Base-by-base conservation (phyloP, 352 stramenopile species). In the Blastocystis hominis region DNA sequence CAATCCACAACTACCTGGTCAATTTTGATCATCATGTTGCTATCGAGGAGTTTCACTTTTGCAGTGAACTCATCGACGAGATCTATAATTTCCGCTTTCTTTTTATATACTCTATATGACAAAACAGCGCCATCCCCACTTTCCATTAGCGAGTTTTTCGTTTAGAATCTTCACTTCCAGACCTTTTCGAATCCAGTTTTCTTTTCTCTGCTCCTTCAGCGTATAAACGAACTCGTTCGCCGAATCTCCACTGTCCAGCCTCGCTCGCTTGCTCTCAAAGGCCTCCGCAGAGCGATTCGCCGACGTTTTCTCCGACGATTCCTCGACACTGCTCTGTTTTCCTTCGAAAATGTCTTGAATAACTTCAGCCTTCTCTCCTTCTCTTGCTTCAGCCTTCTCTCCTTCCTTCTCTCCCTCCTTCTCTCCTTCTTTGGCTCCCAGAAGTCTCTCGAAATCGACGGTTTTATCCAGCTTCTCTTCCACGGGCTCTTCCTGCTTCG, bases 91-190 rank as follows among this genome's bases (percentile, higher is more conserved):
- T 91, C 88, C 1, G 89, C 92, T 86, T 94, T 94, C 69, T 90
- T 90, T 88, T 92, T 93, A 88, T 93, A 93, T 62, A 69, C 24
- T 30, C 24, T 30, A 30, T 30, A 30, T 30, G 24, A 30, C 24
- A 30, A 30, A 30, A 30, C 24, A 30, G 24, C 24, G 24, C 24
- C 24, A 30, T 30, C 24, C 24, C 24, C 24, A 17, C 81, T 91
- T 89, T 36, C 95, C 94, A 20, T 92, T 91, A 1, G 91, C 93
- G 2, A 97, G 89, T 47, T 93, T 94, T 90, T 97, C 96, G 88
- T 96, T 96, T 78, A 96, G 92, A 53, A 98, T 91, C 81, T 97
- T 96, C 38, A 98, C 94, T 2, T 98, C 89, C 84, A 98, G 97
- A 38, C 93, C 91, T 44, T 88, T 91, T 0, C 92, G 90, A 46